phyloP scores from a whole-genome alignment of 345 rosid genomes.

The Lepidium sativum region DNA sequence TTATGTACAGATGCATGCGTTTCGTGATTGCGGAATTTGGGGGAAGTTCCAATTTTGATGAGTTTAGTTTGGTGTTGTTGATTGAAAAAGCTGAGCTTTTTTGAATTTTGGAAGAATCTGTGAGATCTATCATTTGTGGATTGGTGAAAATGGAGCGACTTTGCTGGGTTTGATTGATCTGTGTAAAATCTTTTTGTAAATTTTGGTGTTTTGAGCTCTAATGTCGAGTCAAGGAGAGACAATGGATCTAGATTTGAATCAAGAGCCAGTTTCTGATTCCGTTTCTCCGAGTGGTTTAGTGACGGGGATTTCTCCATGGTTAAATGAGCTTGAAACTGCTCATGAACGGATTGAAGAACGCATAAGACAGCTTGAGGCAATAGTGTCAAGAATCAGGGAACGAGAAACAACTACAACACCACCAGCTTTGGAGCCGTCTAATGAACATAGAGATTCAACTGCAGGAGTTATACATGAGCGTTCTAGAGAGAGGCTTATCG shows the following conservation, averaged over 20 bases:
- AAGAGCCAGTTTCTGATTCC: slow-evolving; percentile 30
- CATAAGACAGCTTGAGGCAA: slow-evolving; percentile 44
- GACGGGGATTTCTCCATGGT: slow-evolving; percentile 26
- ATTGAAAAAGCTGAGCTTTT: not conserved
- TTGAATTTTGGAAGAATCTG: not conserved
- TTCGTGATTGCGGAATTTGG: not conserved
- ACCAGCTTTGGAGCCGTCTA: not conserved
- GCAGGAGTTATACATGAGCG: slow-evolving; percentile 19
- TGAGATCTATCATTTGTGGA: too few species aligned
- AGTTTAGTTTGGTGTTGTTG: not conserved
- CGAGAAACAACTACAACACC: slow-evolving; percentile 4
- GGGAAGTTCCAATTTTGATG: not conserved
- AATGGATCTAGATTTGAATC: slow-evolving; percentile 46
- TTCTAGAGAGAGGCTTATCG: slow-evolving; percentile 24
- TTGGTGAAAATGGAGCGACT: not conserved
- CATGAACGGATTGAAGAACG: slow-evolving; percentile 51
- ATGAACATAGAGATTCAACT: slow-evolving; percentile 14
- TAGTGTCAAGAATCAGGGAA: slow-evolving; percentile 37
- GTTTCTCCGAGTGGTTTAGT: slow-evolving; percentile 22
- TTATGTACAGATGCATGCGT: slow-evolving; percentile 22
- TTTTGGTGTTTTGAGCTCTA: slow-evolving; percentile 1
- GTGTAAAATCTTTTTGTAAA: not conserved
- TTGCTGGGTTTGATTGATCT: not conserved
- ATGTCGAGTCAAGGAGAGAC: slow-evolving; percentile 26
- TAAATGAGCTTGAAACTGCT: slow-evolving; percentile 38